A percentile compares a stretch with the other conserved stretches of the same genome.
Conservation (phyloP, 345 rosid species). For the Reutealis trisperma region DNA sequence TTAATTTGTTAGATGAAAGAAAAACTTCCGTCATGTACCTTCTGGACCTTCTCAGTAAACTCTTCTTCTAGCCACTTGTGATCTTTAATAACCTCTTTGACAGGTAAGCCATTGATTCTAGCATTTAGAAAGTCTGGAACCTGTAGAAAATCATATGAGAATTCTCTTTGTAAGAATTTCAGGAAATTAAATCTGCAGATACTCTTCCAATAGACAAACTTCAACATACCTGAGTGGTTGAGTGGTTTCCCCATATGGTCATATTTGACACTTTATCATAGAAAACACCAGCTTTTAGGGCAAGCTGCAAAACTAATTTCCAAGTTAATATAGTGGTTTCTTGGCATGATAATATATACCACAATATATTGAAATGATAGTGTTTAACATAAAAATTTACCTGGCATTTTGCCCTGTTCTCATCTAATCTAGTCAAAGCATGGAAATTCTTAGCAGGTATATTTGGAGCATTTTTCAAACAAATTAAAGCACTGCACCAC, state of each 20-base stretch:
- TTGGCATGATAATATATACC: neutral
- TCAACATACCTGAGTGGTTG: slow-evolving; percentile 82
- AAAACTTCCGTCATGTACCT: slow-evolving; percentile 39
- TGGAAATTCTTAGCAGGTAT: slow-evolving; percentile 96
- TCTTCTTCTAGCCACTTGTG: slow-evolving; percentile 92
- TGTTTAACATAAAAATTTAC: slow-evolving; percentile 34
- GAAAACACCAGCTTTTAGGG: slow-evolving; percentile 92
- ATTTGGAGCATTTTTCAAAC: slow-evolving; percentile 92
- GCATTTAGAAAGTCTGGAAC: slow-evolving; percentile 98
- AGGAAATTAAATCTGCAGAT: neutral
- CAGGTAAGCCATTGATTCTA: slow-evolving; percentile 72
- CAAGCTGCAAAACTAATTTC: slow-evolving; percentile 59
- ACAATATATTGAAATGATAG: neutral
- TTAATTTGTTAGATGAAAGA: neutral
- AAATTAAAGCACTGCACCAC: slow-evolving; percentile 77
- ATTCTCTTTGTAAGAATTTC: slow-evolving; percentile 2
- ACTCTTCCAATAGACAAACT: neutral
- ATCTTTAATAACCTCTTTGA: slow-evolving; percentile 90
- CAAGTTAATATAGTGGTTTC: neutral
- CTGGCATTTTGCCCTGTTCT: slow-evolving; percentile 98
- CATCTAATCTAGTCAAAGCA: slow-evolving; percentile 92
- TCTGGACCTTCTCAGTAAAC: slow-evolving; percentile 91
- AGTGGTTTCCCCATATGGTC: slow-evolving; percentile 99
- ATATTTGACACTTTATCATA: slow-evolving; percentile 91
- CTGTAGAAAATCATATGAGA: slow-evolving; percentile 36